phyloP scores from a whole-genome alignment of 805 yeast genomes.

The Yarrowia yakushimensis region DNA sequence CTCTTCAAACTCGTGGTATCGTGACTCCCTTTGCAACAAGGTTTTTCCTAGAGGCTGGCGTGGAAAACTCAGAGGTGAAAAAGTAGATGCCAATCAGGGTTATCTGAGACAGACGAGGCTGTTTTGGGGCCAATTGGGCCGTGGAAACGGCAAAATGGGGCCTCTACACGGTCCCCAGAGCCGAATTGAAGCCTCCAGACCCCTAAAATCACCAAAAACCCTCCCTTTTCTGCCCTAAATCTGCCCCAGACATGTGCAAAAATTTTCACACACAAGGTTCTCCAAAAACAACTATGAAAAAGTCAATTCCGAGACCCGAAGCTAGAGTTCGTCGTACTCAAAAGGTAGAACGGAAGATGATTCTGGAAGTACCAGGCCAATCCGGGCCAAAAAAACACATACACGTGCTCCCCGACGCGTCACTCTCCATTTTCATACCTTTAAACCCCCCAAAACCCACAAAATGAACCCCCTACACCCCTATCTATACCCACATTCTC shows the following conservation, averaged over 20 bases:
- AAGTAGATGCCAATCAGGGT: conserved; percentile 21
- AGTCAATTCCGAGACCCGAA: conserved; percentile 21
- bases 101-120: conserved; percentile 2
- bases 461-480: neutral
- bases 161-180: no score
- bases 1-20: neutral
- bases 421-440: no score
- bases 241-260: conserved; percentile 18
- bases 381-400: no score
- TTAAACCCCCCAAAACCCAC: neutral
- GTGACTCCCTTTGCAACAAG: neutral
- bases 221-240: no score
- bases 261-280: conserved; percentile 10
- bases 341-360: neutral
- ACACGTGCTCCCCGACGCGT: no score
- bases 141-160: no score
- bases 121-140: neutral
- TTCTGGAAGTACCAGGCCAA: neutral
- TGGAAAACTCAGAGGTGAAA: neutral
- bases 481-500: neutral
- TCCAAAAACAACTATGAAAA: neutral
- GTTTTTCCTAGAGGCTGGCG: neutral
- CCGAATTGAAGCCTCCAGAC: no score
- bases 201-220: no score
- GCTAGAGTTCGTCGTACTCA: conserved; percentile 16